Base-by-base conservation (phyloP, 1,284 basidiomycete species). In the Athelia sp. region DNA sequence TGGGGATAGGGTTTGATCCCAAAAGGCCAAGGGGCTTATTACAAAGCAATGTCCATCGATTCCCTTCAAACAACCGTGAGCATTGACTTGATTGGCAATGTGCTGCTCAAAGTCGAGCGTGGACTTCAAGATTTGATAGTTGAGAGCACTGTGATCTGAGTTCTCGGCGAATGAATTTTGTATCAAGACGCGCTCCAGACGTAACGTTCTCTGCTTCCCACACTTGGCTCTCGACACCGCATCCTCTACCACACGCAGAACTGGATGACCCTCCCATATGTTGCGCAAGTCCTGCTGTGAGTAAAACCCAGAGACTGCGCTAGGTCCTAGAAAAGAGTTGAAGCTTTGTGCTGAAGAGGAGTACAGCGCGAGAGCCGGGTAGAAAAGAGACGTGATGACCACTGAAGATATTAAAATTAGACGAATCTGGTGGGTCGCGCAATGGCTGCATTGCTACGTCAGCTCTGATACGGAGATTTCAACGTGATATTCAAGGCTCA, bases 321-420 rank as follows among this genome's bases (percentile, higher is more conserved):
- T 76, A 26, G 73, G 70, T 1, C 76, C 74, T 21, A 79, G 71
- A 58, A 88, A 78, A 17, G 79, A 75, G 61, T 84, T 79, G 51
- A 87, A 72, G 38, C 70, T 70, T 46, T 84, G 79, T 40, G 82
- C 81, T 4, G 84, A 81, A 2, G 85, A 84, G 24, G 87, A 81
- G 65, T 93, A 94, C 47, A 92, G 78, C 43, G 90, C 84, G 44
- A 97, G 79, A 10, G 93, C 91, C 3, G 93, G 93, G 60, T 94
- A 98, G 65, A 96, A 91, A 46, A 99, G 83, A 36, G 91, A 93
- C 43, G 94, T 96, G 71, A 99, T 98, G 61, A 98, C 91, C 52
- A 98, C 79, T 52, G 90, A 88, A 50, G 93, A 96, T 52, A 97
- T 87, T 54, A 99, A 79, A 59, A 99, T 87, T 31, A 97, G 88